These are phyloP conservation scores for Penicillium atrosanguineum DNA, from an alignment of 495 filamentous ascomycete genomes.

Conservation along the genomic window DNA sequence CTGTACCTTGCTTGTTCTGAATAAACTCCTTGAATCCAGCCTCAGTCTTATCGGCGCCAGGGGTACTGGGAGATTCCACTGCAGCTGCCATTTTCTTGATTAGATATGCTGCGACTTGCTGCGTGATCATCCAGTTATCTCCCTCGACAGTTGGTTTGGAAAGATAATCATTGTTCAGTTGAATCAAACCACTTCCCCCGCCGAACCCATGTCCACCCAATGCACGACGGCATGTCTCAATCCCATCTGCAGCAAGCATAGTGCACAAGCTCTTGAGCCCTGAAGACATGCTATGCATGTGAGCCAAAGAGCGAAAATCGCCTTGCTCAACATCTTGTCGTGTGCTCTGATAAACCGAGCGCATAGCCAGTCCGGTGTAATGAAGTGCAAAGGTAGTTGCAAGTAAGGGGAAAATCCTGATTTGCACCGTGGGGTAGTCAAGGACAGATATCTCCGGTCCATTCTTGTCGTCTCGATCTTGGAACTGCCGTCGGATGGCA, in stretches of 20 bases:
- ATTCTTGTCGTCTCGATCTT: constrained; percentile 38
- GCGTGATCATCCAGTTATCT: constrained; percentile 55
- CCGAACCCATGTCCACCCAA: constrained; percentile 52
- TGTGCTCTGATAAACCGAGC: constrained; percentile 33
- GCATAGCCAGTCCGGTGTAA: constrained; percentile 47
- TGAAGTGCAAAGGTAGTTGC: constrained; percentile 50
- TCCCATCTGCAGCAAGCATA: constrained; percentile 46
- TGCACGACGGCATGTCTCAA: constrained; percentile 50
- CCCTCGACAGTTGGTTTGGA: constrained; percentile 52
- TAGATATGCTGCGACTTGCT: constrained; percentile 46
- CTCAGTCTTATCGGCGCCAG: constrained; percentile 20
- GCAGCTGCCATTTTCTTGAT: constrained; percentile 47
- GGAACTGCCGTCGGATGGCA: constrained; percentile 43
- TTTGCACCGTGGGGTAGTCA: constrained; percentile 50
- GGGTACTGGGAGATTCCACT: constrained; percentile 15
- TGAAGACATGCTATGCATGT: constrained; percentile 48
- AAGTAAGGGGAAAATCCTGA: constrained; percentile 46
- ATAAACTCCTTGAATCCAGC: constrained; percentile 22
- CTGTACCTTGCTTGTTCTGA: neutral
- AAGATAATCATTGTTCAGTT: constrained; percentile 47
- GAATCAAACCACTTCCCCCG: constrained; percentile 45
- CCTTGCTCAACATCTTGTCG: constrained; percentile 40
- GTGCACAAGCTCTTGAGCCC: constrained; percentile 52
- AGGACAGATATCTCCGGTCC: constrained; percentile 43
- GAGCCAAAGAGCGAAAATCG: constrained; percentile 38